Base-by-base conservation (phyloP, 805 yeast genomes). In the Nakazawaea anatomiae region DNA sequence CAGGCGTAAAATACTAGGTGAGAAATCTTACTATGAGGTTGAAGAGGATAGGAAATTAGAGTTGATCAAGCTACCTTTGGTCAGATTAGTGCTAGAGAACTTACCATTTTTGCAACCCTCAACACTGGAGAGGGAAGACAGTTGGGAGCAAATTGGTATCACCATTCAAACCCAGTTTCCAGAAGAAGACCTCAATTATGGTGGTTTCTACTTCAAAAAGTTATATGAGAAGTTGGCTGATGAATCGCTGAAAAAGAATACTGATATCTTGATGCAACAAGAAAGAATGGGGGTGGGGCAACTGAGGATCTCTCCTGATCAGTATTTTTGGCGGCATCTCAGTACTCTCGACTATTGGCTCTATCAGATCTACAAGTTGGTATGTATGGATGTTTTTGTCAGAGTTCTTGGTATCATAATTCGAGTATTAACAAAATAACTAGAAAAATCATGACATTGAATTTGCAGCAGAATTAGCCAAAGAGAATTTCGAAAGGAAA, bases 11-110 rank as follows among this genome's bases (percentile, higher is more conserved):
- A 7, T 34, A 9, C 18, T 43, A 18, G 46, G 46, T 32, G 29
- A 31, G 39, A 42, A 48, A 5, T 48, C 51, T 7, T 48, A 42
- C 28, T 48, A 35, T 18, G 38, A 25, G 25, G 11, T 5, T 5
- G 51, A 48, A 29, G 51, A 48, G 34, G 30, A 11, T n/a, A 38
- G 51, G 25, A 48, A 48, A 27, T 34, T 42, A 27, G 38, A 48
- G 6, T 32, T 48, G 38, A 42, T 48, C 29, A 48, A 48, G 25
- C 25, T 48, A 12, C 46, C 46, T 3, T 38, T 48, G n/a, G 39
- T 48, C 36, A 25, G 35, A 28, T 9, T 42, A n/a, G 42, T 42
- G 3, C 42, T 48, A 25, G 46, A 42, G 18, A 42, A 32, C 8
- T 42, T 48, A 35, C 51, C 51, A 1, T 48, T 48, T 31, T 39